Base-by-base conservation (phyloP, 805 yeast species). In the Priceomyces carsonii region DNA sequence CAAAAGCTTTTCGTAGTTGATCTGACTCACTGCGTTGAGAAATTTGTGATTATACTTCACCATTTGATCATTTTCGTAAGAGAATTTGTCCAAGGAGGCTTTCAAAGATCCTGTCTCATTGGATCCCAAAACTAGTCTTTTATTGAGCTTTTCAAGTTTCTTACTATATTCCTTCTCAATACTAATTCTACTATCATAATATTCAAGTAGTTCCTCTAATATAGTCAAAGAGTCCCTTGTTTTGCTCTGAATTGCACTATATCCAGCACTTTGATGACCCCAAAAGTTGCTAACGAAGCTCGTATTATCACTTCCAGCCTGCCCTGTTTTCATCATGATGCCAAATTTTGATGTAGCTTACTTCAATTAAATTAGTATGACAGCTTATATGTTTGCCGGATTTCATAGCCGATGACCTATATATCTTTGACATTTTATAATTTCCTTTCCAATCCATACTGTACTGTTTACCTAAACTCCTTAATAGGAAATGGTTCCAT, bases 101-200 rank as follows among this genome's bases (percentile, higher is more conserved):
- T 71, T 77, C 39, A 83, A 57, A 0, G 79, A 60, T 0, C 90
- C 91, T 0, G 75, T 66, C 45, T 80, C 86, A 38, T 64, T 67
- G 3, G 74, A 52, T 1, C 89, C 90, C 3, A 79, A 57, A 1
- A 63, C 38, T 1, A 46, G 48, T 45, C 69, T 72, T 32, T 63
- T 59, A 14, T 85, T 62, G 15, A 87, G 60, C 10, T 71, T 66
- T 28, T 62, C 63, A 45, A 88, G 55, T 39, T 69, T 71, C 36
- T 75, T 72, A 24, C 80, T 62, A 50, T 85, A 85, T 17, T 88
- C 95, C 41, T 79, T 83, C 49, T 87, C 96, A 25, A 88, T 73
- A 10, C 75, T 64, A 1, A 75, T 61, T 24, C 82, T 62, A 39
- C 66, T 69, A 21, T 52, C 52, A 41, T 64, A 66, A 40, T 56